A percentile compares a stretch with the other conserved stretches of the same genome.
phyloP scores from a whole-genome alignment of 1,139 yeast species.

The Candida sp. region DNA sequence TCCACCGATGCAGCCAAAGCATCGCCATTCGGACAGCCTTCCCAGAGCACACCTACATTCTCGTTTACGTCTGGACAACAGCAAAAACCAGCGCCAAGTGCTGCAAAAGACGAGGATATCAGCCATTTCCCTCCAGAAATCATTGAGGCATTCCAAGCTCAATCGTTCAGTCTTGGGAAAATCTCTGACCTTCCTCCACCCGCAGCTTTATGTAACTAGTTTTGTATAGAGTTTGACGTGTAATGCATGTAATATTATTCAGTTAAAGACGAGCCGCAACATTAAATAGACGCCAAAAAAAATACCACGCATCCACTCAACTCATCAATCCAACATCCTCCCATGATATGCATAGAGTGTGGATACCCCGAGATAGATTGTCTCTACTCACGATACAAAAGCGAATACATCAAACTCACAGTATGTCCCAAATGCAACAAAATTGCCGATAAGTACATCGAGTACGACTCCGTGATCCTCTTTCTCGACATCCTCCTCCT shows the following conservation, averaged over 20 bases:
- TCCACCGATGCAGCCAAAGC: neutral
- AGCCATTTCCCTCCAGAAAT: slow-evolving; percentile 47
- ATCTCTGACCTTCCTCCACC: slow-evolving; percentile 91
- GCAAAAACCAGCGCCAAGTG: neutral
- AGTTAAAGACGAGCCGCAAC: neutral
- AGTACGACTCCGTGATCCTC: slow-evolving; percentile 82
- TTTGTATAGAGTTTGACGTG: slow-evolving; percentile 1
- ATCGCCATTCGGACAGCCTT: slow-evolving; percentile 4
- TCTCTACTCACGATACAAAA: slow-evolving; percentile 74
- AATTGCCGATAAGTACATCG: slow-evolving; percentile 91
- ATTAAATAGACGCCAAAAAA: neutral
- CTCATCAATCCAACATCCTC: slow-evolving; percentile 1
- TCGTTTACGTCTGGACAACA: slow-evolving; percentile 5
- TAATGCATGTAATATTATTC: neutral
- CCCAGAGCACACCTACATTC: slow-evolving; percentile 2
- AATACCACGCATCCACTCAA: neutral
- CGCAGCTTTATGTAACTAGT: slow-evolving; percentile 18
- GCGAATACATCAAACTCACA: slow-evolving; percentile 80
- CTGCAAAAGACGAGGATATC: slow-evolving; percentile 14
- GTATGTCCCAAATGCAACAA: slow-evolving; percentile 74
- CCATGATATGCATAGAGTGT: slow-evolving; percentile 93
- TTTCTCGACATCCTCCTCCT: slow-evolving; percentile 83
- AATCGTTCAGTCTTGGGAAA: slow-evolving; percentile 59
- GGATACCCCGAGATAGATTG: slow-evolving; percentile 59
- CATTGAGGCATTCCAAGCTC: slow-evolving; percentile 53